Evolutionary conservation across 768 basidiomycete species (phyloP), one percentile per base, ranked within the genome.

Genomic region (Boletellus ananiceps): DNA sequence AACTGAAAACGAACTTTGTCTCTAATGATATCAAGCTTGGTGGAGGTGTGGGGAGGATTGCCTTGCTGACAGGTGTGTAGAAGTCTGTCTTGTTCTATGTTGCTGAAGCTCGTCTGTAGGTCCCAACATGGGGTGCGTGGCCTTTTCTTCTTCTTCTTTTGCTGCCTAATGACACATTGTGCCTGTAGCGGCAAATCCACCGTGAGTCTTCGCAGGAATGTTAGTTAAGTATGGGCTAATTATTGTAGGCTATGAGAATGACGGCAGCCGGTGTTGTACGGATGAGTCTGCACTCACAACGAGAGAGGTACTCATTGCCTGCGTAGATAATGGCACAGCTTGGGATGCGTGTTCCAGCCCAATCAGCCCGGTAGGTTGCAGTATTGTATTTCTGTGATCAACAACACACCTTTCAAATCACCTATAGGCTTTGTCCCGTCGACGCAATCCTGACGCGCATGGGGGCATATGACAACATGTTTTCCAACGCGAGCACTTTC

Each of bases 401-500:
- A 36, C 25, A 34, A 14, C 8, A 14, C 33, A 54, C 57, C 29
- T 25, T 50, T 44, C 54, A 5, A 54, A 23, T 23, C 21, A 33
- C 45, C 8, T 31, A 38, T 21, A 93, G 92, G 32, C 64, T 99
- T 40, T 87, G 85, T 52, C 92, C 96, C 2, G 82, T 96, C 2
- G 94, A 99, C 63, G 74, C 85, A 12, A 96, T 99, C 55, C 79
- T 92, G 50, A 97, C 96, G 2, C 84, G 95, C 21, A 98, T 98
- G 96, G 96, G 96, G 9, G 96, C 96, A 3, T 96, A 97, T 64
- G 95, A 98, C 61, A 93, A 93, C 62, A 93, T 95, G 88, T 94
- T 93, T 67, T 85, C 88, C 2, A 84, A 91, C 57, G 81, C 93
- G 1, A 93, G 91, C 68, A 97, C 95, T 0, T 99, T 98, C 80